Conservation (phyloP, 257 asterid species). For the Solanum peruvianum region DNA sequence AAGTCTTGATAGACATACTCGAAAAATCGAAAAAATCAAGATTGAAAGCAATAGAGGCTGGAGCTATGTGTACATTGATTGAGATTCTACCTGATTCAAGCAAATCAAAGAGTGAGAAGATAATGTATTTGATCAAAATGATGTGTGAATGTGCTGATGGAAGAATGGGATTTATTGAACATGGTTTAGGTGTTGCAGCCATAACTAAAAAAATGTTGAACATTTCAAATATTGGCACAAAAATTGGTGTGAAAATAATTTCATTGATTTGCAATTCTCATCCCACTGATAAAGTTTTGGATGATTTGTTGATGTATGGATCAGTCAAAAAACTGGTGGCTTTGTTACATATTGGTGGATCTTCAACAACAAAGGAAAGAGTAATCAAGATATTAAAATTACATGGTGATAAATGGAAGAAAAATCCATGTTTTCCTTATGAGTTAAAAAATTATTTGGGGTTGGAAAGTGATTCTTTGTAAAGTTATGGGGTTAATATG, state of each 20-base stretch:
- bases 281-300: constrained; percentile 57
- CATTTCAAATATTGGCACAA: constrained; percentile 38
- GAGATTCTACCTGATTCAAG: constrained; percentile 71
- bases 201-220: constrained; percentile 52
- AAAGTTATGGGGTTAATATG: not conserved
- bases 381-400: constrained; percentile 46
- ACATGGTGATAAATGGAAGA: constrained; percentile 62
- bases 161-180: constrained; percentile 57
- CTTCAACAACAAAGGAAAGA: constrained; percentile 41
- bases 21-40: constrained; percentile 53
- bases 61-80: constrained; percentile 49
- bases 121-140: constrained; percentile 43
- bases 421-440: constrained; percentile 63
- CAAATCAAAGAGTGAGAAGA: constrained; percentile 46
- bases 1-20: constrained; percentile 33
- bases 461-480: constrained; percentile 16
- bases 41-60: constrained; percentile 67
- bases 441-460: constrained; percentile 54
- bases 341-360: constrained; percentile 37
- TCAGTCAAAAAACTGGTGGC: constrained; percentile 59
- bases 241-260: constrained; percentile 50
- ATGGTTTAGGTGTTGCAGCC: constrained; percentile 63
- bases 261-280: constrained; percentile 57
- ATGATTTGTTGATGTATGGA: constrained; percentile 67
- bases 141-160: constrained; percentile 84